phyloP scores from a whole-genome alignment of 2,329 filamentous ascomycete species.

The Aspergillus calidoustus region DNA sequence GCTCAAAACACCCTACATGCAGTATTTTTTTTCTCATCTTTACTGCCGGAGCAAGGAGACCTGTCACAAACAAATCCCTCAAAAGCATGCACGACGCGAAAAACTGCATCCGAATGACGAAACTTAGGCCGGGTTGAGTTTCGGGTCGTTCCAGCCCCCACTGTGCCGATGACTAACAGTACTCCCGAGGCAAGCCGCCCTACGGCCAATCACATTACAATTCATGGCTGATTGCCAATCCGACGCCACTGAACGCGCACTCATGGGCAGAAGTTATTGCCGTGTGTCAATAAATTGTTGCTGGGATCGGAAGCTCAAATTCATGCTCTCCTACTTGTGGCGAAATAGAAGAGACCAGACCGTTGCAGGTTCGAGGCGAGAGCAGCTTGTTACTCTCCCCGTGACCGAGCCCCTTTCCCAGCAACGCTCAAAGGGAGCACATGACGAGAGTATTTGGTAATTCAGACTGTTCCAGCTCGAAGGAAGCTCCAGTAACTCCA shows the following conservation, averaged over 20 bases:
- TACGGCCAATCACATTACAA: constrained; percentile 31
- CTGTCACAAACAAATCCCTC: constrained; percentile 2
- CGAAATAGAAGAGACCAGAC: background rate
- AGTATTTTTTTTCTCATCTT: background rate
- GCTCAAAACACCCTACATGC: background rate
- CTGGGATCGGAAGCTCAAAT: constrained; percentile 8
- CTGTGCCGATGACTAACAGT: constrained; percentile 9
- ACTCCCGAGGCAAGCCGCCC: constrained; percentile 24
- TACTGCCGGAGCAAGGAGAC: background rate
- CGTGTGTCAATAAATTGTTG: constrained; percentile 25
- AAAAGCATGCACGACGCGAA: constrained; percentile 9
- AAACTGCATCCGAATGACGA: constrained; percentile 25
- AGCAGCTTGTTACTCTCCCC: background rate
- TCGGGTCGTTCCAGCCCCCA: constrained; percentile 22
- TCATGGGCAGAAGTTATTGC: constrained; percentile 40
- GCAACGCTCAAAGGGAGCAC: background rate
- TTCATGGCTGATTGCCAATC: constrained; percentile 24
- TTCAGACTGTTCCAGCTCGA: constrained; percentile 1
- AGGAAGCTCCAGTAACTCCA: constrained; percentile 2
- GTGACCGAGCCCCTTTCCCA: constrained; percentile 3
- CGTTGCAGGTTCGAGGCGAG: background rate
- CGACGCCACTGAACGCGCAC: constrained; percentile 28
- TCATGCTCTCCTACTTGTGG: constrained; percentile 5
- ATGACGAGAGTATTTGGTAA: constrained; percentile 9
- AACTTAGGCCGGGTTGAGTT: constrained; percentile 16